phyloP scores from a whole-genome alignment of 495 filamentous ascomycete genomes.

The Copromyces sp. region DNA sequence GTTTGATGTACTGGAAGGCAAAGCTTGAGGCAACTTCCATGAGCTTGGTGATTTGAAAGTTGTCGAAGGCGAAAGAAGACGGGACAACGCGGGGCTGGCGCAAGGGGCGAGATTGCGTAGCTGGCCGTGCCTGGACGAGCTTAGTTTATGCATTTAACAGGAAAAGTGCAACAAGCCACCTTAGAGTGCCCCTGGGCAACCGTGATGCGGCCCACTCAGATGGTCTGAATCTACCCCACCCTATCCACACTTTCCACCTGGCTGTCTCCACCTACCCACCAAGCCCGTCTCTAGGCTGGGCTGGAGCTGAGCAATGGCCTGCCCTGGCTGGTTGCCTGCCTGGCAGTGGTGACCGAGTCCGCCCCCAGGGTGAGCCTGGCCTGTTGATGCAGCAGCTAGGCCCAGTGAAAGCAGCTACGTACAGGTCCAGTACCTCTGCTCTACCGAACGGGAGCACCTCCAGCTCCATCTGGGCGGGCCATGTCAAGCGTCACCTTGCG shows the following conservation, averaged over 20 bases:
- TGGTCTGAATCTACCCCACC: background rate
- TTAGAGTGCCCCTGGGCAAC: background rate
- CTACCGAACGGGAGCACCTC: background rate
- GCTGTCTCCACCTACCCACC: background rate
- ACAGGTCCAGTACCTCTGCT: background rate
- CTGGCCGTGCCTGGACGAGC: background rate
- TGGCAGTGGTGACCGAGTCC: background rate
- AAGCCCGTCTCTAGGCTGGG: background rate
- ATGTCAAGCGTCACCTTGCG: background rate
- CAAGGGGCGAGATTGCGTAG: conserved; percentile 11
- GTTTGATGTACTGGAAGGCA: background rate
- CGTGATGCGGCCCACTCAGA: background rate
- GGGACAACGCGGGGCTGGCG: conserved; percentile 10
- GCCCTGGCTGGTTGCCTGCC: background rate
- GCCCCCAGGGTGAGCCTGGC: background rate
- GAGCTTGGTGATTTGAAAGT: conserved; percentile 6
- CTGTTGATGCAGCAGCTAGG: background rate
- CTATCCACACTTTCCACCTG: background rate
- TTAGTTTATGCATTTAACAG: background rate
- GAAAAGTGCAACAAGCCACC: background rate
- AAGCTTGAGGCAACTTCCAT: background rate
- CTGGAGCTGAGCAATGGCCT: background rate
- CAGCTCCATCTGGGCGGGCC: background rate
- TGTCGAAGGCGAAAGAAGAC: conserved; percentile 14
- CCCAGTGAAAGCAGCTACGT: background rate